These are phyloP conservation scores for Bruguiera sexangula DNA, from an alignment of 345 rosid genomes.

Conservation along the genomic window DNA sequence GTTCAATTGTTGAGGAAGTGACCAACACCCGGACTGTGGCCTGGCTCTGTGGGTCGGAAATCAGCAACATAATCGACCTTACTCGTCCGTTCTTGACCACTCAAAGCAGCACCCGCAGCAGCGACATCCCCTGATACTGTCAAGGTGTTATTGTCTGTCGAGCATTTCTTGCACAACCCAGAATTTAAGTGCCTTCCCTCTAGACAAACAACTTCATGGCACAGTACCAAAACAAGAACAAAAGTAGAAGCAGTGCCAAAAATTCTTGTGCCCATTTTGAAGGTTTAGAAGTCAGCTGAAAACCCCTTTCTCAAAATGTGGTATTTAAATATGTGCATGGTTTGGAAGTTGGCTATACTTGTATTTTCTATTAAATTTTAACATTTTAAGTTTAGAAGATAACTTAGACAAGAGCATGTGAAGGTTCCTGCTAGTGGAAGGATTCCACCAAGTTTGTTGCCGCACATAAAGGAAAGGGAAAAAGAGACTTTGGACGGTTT, in stretches of 20 bases:
- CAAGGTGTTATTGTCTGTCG: slow-evolving; percentile 1
- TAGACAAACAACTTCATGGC: slow-evolving; percentile 25
- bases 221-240: slow-evolving; percentile 28
- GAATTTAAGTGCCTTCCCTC: slow-evolving; percentile 41
- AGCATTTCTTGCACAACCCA: slow-evolving; percentile 18
- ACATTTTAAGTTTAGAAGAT: slow-evolving; percentile 6
- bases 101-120: not conserved
- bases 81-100: slow-evolving; percentile 18
- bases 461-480: slow-evolving; percentile 1
- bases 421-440: slow-evolving; percentile 25
- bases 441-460: slow-evolving; percentile 16
- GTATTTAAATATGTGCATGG: slow-evolving; percentile 9
- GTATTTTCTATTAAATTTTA: not conserved
- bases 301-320: slow-evolving; percentile 4
- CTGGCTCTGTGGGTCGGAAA: slow-evolving; percentile 40
- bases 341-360: not conserved
- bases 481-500: slow-evolving; percentile 32
- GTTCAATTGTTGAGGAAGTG: slow-evolving; percentile 36
- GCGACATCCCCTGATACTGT: slow-evolving; percentile 9
- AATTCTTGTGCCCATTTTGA: slow-evolving; percentile 14
- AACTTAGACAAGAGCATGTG: slow-evolving; percentile 26
- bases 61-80: slow-evolving; percentile 24
- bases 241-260: slow-evolving; percentile 10
- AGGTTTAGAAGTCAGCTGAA: not conserved
- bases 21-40: slow-evolving; percentile 49